These are phyloP conservation scores for Penicillium sp. DNA, from an alignment of 2,329 filamentous ascomycete genomes.

Conservation along the genomic window DNA sequence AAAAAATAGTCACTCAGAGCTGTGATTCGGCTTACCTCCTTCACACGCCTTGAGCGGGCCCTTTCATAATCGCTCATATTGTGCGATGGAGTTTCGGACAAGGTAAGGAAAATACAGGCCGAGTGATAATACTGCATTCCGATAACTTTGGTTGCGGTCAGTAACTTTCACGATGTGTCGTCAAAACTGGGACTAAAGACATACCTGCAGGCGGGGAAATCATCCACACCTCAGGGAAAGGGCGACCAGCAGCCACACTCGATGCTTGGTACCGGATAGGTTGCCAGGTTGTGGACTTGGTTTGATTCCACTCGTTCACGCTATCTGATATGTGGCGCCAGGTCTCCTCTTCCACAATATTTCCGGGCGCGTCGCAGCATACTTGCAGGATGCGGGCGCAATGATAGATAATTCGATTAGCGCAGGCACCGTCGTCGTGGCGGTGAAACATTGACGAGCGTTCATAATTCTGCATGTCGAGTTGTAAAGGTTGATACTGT, in stretches of 20 bases:
- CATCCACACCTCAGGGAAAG: slow-evolving; percentile 38
- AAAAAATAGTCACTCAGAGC: neutral
- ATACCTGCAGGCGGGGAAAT: slow-evolving; percentile 34
- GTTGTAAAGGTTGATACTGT: slow-evolving; percentile 35
- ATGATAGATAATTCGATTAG: slow-evolving; percentile 38
- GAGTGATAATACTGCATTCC: slow-evolving; percentile 41
- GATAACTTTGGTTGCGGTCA: slow-evolving; percentile 24
- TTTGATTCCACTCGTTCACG: slow-evolving; percentile 30
- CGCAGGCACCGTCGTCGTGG: slow-evolving; percentile 38
- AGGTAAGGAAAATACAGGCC: slow-evolving; percentile 28
- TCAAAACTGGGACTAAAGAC: neutral
- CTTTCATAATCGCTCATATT: slow-evolving; percentile 26
- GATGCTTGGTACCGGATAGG: slow-evolving; percentile 31
- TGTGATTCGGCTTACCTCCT: slow-evolving; percentile 22
- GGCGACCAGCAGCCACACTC: slow-evolving; percentile 18
- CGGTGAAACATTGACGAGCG: slow-evolving; percentile 36
- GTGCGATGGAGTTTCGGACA: slow-evolving; percentile 23
- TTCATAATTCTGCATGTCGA: slow-evolving; percentile 39
- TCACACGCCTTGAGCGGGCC: slow-evolving; percentile 23
- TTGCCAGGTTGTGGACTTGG: slow-evolving; percentile 31
- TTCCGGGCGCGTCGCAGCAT: slow-evolving; percentile 20
- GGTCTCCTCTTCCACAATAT: slow-evolving; percentile 17
- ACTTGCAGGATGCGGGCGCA: slow-evolving; percentile 39
- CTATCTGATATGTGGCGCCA: slow-evolving; percentile 25
- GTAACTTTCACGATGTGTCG: neutral